Conservation (phyloP, 2,329 filamentous ascomycete genomes). For the Arthrobotrys conoides region DNA sequence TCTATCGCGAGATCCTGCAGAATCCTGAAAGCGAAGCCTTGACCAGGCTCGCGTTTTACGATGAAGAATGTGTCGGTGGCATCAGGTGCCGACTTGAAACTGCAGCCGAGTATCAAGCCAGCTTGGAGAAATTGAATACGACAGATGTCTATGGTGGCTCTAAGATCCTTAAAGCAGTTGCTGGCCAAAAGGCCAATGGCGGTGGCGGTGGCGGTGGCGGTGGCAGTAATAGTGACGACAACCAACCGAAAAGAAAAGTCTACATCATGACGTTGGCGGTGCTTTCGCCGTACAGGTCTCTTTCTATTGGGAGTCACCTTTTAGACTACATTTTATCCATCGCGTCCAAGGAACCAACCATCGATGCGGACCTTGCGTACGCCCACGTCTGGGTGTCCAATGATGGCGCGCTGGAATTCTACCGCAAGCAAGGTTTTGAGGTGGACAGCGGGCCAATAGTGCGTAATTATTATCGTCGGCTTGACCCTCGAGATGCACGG, state of each 20-base stretch:
- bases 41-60: constrained; percentile 63
- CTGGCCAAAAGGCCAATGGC: not conserved
- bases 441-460: constrained; percentile 67
- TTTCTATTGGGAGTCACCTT: constrained; percentile 74
- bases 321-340: constrained; percentile 71
- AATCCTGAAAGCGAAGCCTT: constrained; percentile 66
- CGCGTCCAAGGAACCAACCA: constrained; percentile 66
- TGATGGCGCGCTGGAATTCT: constrained; percentile 76
- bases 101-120: constrained; percentile 67
- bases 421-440: constrained; percentile 73
- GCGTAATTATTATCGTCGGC: constrained; percentile 75
- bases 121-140: constrained; percentile 23
- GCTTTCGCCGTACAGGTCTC: constrained; percentile 75
- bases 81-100: constrained; percentile 76
- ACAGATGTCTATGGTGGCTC: constrained; percentile 24
- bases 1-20: constrained; percentile 73
- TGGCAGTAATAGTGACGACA: not conserved
- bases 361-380: constrained; percentile 70
- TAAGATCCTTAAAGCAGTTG: constrained; percentile 66
- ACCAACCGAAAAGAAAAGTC: constrained; percentile 67
- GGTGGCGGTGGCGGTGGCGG: not conserved
- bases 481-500: constrained; percentile 75
- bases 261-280: constrained; percentile 78
- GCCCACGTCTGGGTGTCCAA: constrained; percentile 80
- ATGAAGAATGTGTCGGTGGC: constrained; percentile 70